Percentiles rank a stretch among this genome's conserved stretches.
Conservation (phyloP, 495 filamentous ascomycete species). For the Penicillium salamii region DNA sequence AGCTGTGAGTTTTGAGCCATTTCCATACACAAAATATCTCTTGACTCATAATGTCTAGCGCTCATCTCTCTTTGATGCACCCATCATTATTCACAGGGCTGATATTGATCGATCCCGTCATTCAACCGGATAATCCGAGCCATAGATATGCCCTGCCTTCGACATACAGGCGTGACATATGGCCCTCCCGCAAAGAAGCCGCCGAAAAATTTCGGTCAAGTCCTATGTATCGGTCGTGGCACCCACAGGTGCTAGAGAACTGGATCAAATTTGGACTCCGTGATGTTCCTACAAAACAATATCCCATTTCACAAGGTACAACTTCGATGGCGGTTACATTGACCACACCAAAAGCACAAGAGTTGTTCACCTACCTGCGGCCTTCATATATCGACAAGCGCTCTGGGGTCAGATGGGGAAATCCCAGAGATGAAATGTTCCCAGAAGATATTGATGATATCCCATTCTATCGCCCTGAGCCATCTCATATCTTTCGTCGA, state of each 20-base stretch:
- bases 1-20: constrained; percentile 34
- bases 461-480: constrained; percentile 68
- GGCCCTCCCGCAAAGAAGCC: constrained; percentile 54
- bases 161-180: constrained; percentile 56
- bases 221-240: constrained; percentile 52
- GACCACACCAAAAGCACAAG: constrained; percentile 60
- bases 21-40: no score
- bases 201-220: constrained; percentile 44
- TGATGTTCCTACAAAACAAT: constrained; percentile 46
- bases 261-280: constrained; percentile 55
- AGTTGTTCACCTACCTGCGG: constrained; percentile 41
- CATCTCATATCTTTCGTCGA: constrained; percentile 47
- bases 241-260: constrained; percentile 55
- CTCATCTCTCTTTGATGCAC: constrained; percentile 59
- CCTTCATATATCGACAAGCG: constrained; percentile 27
- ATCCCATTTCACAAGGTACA: background rate
- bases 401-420: constrained; percentile 1
- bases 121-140: constrained; percentile 36
- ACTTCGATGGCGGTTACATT: constrained; percentile 41
- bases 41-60: constrained; percentile 9
- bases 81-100: constrained; percentile 68
- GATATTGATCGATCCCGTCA: constrained; percentile 69
- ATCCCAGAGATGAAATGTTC: constrained; percentile 19
- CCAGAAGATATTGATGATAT: constrained; percentile 30
- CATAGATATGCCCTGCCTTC: constrained; percentile 24